Evolutionary conservation across 108 stramenopile genomes (phyloP).

Genomic region (Cyclotella sp.): DNA sequence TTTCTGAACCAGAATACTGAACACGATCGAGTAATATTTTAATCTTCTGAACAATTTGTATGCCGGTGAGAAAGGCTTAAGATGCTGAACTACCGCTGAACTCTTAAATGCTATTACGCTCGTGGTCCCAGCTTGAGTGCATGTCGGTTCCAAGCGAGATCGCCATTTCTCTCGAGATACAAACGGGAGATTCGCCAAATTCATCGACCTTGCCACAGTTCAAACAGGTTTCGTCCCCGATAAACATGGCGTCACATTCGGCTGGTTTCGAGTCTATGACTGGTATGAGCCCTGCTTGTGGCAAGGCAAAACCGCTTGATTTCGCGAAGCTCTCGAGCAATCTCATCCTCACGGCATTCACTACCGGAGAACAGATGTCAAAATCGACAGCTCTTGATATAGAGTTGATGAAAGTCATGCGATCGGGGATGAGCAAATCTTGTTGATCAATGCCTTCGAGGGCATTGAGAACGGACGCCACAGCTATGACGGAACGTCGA

Average conservation of each 20-base stretch:
- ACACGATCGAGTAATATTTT: background rate
- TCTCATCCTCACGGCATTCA: constrained; percentile 31
- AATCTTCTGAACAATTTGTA: background rate
- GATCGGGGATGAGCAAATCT: constrained; percentile 13
- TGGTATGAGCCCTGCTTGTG: constrained; percentile 27
- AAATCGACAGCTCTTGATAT: constrained; percentile 23
- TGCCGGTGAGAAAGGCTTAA: background rate
- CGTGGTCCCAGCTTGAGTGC: background rate
- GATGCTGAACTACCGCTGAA: background rate
- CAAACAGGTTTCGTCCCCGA: background rate
- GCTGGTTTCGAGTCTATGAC: constrained; percentile 6
- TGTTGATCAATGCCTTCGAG: constrained; percentile 21
- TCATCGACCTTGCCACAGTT: background rate
- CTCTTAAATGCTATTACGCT: background rate
- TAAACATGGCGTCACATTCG: background rate
- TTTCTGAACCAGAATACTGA: background rate
- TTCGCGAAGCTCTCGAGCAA: constrained; percentile 39
- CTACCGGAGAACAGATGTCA: constrained; percentile 32
- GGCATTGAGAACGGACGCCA: constrained; percentile 40
- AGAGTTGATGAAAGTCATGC: constrained; percentile 27
- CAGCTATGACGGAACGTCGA: constrained; percentile 30
- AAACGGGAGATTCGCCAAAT: constrained; percentile 19
- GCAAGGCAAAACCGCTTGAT: constrained; percentile 26
- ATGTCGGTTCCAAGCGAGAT: background rate
- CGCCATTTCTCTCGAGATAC: constrained; percentile 25